Evolutionary conservation across 1,284 basidiomycete genomes (phyloP), one percentile per base, ranked within the genome.

Genomic region (Leccinum griseonigrum): DNA sequence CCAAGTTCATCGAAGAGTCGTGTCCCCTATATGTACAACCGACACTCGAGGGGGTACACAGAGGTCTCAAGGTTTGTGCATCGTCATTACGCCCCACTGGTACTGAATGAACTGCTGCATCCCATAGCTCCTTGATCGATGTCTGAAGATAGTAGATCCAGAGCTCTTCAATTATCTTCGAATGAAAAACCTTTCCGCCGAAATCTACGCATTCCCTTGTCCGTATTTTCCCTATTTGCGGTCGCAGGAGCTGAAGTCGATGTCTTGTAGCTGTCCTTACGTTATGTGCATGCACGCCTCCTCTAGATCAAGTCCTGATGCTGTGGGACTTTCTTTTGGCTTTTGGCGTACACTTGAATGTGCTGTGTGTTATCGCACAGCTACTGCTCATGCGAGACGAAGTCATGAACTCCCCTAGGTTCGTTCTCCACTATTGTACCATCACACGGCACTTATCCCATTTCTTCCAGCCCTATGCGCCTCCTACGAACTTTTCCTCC

Each of bases 181-280:
- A 36, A 90, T 88, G 43, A 97, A 96, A 74, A 96, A 96, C 66
- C 85, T 99, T n/a, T 91, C 90, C n/a, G 97, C 97, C 5, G 95
- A 98, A 73, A 87, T 99, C 38, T 98, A 98, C 75, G 97, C 96
- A 1, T 98, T 99, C 71, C 94, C 97, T 54, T 97, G 95, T 95
- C 69, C 62, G 91, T 81, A 36, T 40, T 55, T 28, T 18, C 26
- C 26, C 32, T 59, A 43, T 29, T 58, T 2, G 29, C 56, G 14
- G 54, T 48, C 56, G 57, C 26, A 29, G 22, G 57, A 57, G 46
- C 61, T 31, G 40, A 29, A 8, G 55, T 26, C 54, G 18, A 60
- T 36, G 62, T 43, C 36, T 38, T 61, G n/a, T 65, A 97, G 94
- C 96, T 60, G 87, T 98, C 28, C 83, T 99, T 64, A 99, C 97